Evolutionary conservation across 1,284 basidiomycete species (phyloP).

Genomic region (Takashimella tepidaria): DNA sequence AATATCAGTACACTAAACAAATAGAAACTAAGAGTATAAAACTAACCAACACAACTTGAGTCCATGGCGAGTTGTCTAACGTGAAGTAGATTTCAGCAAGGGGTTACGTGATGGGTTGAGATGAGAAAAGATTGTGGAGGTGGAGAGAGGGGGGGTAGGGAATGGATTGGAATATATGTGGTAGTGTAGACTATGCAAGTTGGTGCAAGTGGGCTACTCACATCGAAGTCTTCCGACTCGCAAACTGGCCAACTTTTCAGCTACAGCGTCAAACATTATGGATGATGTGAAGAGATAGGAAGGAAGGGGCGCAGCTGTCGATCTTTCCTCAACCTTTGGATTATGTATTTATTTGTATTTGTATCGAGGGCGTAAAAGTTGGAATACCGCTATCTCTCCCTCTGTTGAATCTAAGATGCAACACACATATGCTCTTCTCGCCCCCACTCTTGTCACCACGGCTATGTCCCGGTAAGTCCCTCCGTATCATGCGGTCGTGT

Average conservation of each 20-base stretch:
- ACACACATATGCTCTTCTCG: too few relatives aligned
- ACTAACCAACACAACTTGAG: slow-evolving; percentile 50
- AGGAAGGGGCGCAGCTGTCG: not conserved
- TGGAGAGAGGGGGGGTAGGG: not conserved
- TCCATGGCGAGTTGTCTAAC: slow-evolving; percentile 49
- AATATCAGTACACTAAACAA: too few relatives aligned
- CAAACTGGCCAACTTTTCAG: slow-evolving; percentile 9
- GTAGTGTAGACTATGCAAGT: not conserved
- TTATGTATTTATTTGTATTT: too few relatives aligned
- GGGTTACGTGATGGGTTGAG: not conserved
- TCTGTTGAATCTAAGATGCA: too few relatives aligned
- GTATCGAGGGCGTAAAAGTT: not conserved
- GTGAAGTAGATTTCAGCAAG: slow-evolving; percentile 7
- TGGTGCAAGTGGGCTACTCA: slow-evolving; percentile 13
- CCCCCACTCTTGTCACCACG: not conserved
- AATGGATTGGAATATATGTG: not conserved
- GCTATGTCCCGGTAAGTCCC: not conserved
- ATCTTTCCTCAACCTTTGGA: not conserved
- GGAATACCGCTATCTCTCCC: not conserved
- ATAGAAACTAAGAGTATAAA: too few relatives aligned
- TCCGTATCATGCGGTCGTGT: not conserved
- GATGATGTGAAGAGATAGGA: not conserved
- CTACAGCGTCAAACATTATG: slow-evolving; percentile 12
- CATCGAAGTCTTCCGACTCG: slow-evolving; percentile 15
- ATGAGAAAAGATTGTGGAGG: not conserved